Evolutionary conservation across 345 rosid genomes (phyloP), one percentile per base, ranked within the genome.

Genomic region (Bruguiera parviflora): DNA sequence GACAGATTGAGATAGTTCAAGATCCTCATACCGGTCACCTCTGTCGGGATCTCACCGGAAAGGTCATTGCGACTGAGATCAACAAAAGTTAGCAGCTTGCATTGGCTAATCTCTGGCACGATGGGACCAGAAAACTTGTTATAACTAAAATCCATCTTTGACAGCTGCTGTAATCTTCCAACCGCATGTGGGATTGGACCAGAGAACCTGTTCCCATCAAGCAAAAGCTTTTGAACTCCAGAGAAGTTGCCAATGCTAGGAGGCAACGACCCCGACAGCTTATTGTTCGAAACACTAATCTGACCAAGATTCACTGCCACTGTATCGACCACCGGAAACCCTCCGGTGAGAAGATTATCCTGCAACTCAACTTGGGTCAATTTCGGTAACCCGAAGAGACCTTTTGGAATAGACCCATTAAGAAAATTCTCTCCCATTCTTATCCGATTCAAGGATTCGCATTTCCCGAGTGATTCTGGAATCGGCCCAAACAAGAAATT

Each of bases 401-500:
- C 96, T 55, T 84, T 79, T 0, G 96, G 98, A 21, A 92, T 87
- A 11, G 96, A 90, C 68, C 96, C 96, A 75, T 92, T 92, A 5
- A 92, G 70, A 73, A 74, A 90, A 80, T 92, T 92, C 29, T 85
- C 92, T 2, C 98, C 98, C 96, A 92, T 88, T 39, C 98, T 90
- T 63, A 92, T 88, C 83, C 98, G 79, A 62, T 72, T 78, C 76
- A 92, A 57, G 5, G 96, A 92, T 72, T 72, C 70, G 33, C 96
- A 92, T 70, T 84, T 78, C 2, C 96, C 96, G 4, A 92, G 74
- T 6, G 92, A 77, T 49, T 84, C 87, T 3, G 96, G 98, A 49
- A 92, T 90, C 21, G 92, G 80, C 18, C 98, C 98, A 32, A 88
- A 85, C 69, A 92, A 69, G 75, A 86, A 92, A 77, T 92, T 90